Percentiles rank a stretch among this genome's conserved stretches.
Evolutionary conservation across 257 asterid genomes (phyloP).

Genomic region (Gardenia jasminoides): DNA sequence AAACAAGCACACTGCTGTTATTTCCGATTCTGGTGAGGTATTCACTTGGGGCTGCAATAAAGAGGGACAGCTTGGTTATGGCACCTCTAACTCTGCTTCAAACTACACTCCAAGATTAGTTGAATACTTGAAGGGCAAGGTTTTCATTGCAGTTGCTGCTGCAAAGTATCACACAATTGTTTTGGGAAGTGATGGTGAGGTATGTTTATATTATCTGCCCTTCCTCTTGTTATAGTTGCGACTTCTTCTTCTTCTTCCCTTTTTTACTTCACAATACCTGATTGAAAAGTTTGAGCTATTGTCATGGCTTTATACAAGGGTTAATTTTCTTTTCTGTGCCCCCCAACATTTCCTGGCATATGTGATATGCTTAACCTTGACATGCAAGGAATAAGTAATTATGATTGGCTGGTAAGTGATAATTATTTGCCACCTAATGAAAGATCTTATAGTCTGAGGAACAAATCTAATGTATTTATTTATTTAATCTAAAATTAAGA

Average conservation of each 20-base stretch:
- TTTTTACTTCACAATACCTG: no score
- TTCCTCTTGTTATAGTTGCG: not conserved
- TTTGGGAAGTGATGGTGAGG: conserved; percentile 97
- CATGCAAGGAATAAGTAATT: not conserved
- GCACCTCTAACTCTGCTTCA: conserved; percentile 95
- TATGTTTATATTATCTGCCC: conserved; percentile 23
- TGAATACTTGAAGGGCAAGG: conserved; percentile 88
- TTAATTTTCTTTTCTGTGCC: not conserved
- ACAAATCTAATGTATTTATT: not conserved
- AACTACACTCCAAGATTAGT: conserved; percentile 90
- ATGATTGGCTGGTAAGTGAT: not conserved
- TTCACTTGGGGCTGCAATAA: conserved; percentile 99
- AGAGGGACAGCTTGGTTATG: conserved; percentile 99
- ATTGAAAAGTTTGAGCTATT: not conserved
- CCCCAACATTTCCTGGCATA: not conserved
- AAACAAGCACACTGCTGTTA: conserved; percentile 93
- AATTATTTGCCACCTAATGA: conserved; percentile 3
- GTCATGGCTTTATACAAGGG: not conserved
- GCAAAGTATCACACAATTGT: conserved; percentile 94
- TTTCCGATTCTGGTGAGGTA: conserved; percentile 85
- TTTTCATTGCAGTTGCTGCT: conserved; percentile 67
- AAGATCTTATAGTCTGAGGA: not conserved
- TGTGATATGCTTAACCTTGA: not conserved
- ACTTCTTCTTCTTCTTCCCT: not conserved
- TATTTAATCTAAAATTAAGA: not conserved